A percentile compares a stretch with the other conserved stretches of the same genome.
phyloP scores from a whole-genome alignment of 2,329 filamentous ascomycete species.

The Keithomyces neogunnii region DNA sequence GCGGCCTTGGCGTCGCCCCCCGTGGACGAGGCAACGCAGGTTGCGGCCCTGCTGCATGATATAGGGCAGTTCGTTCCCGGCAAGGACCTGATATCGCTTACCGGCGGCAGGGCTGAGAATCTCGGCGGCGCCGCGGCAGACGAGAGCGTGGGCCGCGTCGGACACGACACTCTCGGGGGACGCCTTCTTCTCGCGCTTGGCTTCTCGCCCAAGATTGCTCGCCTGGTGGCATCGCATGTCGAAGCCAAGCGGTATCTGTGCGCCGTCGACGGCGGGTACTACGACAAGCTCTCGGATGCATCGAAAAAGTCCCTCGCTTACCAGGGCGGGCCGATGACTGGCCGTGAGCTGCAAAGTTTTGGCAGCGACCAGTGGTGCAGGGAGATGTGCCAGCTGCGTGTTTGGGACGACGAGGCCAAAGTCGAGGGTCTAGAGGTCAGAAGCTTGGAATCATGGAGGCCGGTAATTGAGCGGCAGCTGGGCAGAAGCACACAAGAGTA shows the following conservation, averaged over 20 bases:
- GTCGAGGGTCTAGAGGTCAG: conserved; percentile 5
- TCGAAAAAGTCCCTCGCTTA: conserved; percentile 11
- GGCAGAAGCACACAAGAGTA: no score
- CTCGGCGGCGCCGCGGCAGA: conserved; percentile 7
- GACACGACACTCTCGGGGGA: conserved; percentile 10
- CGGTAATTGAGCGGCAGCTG: not conserved
- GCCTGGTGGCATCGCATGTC: conserved; percentile 13
- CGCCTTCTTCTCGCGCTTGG: conserved; percentile 10
- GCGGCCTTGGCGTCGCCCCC: conserved; percentile 8
- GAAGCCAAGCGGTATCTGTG: conserved; percentile 13
- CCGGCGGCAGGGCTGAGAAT: conserved; percentile 5
- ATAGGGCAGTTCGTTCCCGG: conserved; percentile 12
- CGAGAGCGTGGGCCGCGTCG: conserved; percentile 9
- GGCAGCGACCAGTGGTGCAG: conserved; percentile 6
- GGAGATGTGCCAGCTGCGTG: conserved; percentile 12
- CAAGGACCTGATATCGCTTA: conserved; percentile 7
- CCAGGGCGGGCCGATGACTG: conserved; percentile 11
- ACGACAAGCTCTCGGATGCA: conserved; percentile 11
- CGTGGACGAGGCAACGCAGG: conserved; percentile 12
- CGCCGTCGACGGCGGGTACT: conserved; percentile 9
- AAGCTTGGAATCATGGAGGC: conserved; percentile 3
- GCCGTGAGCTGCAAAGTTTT: conserved; percentile 6
- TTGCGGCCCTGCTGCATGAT: conserved; percentile 13
- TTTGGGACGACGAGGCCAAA: conserved; percentile 13
- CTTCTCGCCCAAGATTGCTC: conserved; percentile 9